Conservation (phyloP, 306 rosid genomes). For the Malus sieversii region DNA sequence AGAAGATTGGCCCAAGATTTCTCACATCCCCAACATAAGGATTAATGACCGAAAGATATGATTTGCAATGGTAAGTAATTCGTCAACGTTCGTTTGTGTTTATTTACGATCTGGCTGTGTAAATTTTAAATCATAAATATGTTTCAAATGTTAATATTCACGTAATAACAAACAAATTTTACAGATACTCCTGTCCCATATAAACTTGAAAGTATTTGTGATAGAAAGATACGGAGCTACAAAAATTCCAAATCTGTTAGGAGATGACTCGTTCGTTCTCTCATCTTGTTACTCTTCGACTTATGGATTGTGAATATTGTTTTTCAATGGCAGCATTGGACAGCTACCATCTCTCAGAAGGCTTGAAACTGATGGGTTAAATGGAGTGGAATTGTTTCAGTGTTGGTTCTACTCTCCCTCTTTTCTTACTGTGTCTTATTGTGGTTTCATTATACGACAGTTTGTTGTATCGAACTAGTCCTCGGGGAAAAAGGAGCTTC, state of each 20-base stretch:
- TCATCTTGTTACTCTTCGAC: not conserved
- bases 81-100: not conserved
- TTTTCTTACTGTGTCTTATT: too few species aligned
- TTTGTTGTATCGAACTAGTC: too few species aligned
- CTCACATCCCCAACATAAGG: not conserved
- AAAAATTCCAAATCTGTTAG: conserved; percentile 12
- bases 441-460: too few species aligned
- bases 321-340: not conserved
- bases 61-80: not conserved
- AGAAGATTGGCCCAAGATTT: not conserved
- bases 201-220: not conserved
- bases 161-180: too few species aligned
- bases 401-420: too few species aligned
- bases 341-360: conserved; percentile 3
- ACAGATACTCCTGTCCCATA: too few species aligned
- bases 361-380: not conserved
- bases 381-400: not conserved
- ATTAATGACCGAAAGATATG: not conserved
- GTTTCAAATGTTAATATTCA: too few species aligned
- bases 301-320: not conserved
- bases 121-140: too few species aligned
- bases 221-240: not conserved
- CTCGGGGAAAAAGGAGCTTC: too few species aligned
- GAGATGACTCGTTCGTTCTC: not conserved
- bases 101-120: too few species aligned